Evolutionary conservation across 805 yeast species (phyloP).

Genomic region (Teunomyces panamensis): DNA sequence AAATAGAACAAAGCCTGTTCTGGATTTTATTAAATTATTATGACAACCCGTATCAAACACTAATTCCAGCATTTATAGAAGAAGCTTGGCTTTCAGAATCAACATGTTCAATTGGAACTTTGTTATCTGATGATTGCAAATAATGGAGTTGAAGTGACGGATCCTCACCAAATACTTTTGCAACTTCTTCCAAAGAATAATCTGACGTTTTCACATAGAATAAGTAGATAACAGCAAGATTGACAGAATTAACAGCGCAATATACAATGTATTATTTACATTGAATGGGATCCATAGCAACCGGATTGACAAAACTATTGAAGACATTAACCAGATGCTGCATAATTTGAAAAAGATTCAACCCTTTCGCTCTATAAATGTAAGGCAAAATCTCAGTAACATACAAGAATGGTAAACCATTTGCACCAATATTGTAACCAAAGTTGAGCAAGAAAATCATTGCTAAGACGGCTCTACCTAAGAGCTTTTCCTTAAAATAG

Average conservation of each 20-base stretch:
- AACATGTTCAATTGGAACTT: neutral
- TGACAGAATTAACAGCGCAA: slow-evolving; percentile 28
- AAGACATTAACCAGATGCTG: slow-evolving; percentile 17
- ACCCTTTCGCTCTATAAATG: slow-evolving; percentile 41
- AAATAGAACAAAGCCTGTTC: no score
- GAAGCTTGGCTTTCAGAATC: neutral
- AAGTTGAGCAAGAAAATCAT: slow-evolving; percentile 48
- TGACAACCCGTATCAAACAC: neutral
- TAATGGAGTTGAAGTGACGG: slow-evolving; percentile 5
- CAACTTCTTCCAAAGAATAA: slow-evolving; percentile 42
- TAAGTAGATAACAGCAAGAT: slow-evolving; percentile 26
- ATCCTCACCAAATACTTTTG: slow-evolving; percentile 38
- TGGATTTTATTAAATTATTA: no score
- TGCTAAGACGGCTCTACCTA: slow-evolving; percentile 47
- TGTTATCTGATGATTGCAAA: neutral
- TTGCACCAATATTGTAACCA: slow-evolving; percentile 40
- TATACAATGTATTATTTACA: slow-evolving; percentile 46
- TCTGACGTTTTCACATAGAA: slow-evolving; percentile 43
- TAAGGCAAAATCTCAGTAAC: slow-evolving; percentile 42
- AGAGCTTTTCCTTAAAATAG: slow-evolving; percentile 35
- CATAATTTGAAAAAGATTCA: slow-evolving; percentile 24
- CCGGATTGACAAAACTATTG: slow-evolving; percentile 22
- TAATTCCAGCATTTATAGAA: neutral
- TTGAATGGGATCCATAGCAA: slow-evolving; percentile 40
- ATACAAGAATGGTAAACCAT: slow-evolving; percentile 46